Evolutionary conservation across 345 rosid genomes (phyloP).

Genomic region (Reutealis trisperma): DNA sequence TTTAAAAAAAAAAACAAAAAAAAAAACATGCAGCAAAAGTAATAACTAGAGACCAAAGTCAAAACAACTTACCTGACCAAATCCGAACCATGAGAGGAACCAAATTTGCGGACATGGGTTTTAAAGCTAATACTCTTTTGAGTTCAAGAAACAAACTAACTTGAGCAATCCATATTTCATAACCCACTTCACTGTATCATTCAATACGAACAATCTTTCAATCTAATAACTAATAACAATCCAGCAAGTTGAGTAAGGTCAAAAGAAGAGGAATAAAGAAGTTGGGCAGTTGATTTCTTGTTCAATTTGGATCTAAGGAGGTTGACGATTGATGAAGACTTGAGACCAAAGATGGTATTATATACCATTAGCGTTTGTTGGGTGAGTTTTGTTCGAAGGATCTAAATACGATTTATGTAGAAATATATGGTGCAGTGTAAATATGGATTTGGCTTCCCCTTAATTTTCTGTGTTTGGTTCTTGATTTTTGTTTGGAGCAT

Average conservation of each 20-base stretch:
- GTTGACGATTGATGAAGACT: constrained; percentile 43
- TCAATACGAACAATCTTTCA: not conserved
- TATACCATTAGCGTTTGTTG: not conserved
- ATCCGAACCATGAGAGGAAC: constrained; percentile 37
- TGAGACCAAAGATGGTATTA: constrained; percentile 41
- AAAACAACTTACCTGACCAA: constrained; percentile 48
- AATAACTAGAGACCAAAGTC: not conserved
- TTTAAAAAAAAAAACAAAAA: not conserved
- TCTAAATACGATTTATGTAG: not conserved
- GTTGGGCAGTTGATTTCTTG: constrained; percentile 36
- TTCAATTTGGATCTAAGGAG: constrained; percentile 43
- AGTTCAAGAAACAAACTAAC: constrained; percentile 10
- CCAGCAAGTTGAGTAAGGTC: constrained; percentile 16
- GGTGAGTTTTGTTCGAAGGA: not conserved
- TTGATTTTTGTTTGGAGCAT: not conserved
- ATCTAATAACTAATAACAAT: not conserved
- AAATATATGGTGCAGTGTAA: not conserved
- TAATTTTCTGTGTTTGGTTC: not conserved
- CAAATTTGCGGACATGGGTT: constrained; percentile 51
- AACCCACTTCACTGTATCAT: constrained; percentile 16
- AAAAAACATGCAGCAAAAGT: not conserved
- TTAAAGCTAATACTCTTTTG: not conserved
- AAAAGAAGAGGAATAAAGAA: constrained; percentile 13
- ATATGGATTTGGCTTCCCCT: not conserved
- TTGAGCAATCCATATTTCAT: constrained; percentile 14